phyloP scores from a whole-genome alignment of 768 basidiomycete species.

The Agrocybe pediades region DNA sequence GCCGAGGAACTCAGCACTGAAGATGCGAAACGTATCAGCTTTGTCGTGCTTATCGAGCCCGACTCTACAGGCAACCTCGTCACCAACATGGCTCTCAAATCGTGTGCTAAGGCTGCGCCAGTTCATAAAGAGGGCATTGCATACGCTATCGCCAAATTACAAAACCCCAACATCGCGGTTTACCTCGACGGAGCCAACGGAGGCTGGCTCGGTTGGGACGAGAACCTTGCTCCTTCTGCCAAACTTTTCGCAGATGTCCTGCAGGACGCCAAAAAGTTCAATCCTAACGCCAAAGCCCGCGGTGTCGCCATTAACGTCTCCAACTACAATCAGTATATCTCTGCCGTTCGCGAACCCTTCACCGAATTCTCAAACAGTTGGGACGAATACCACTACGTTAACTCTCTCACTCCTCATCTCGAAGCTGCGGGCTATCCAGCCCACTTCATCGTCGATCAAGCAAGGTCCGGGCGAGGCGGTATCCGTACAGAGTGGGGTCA shows the following conservation, averaged over 20 bases:
- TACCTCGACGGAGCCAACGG: constrained; percentile 35
- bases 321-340: constrained; percentile 35
- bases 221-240: constrained; percentile 31
- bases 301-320: constrained; percentile 33
- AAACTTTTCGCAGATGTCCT: constrained; percentile 30
- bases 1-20: constrained; percentile 16
- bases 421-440: constrained; percentile 29
- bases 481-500: constrained; percentile 20
- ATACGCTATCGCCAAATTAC: constrained; percentile 29
- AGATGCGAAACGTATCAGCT: constrained; percentile 23
- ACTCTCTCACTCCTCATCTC: constrained; percentile 30
- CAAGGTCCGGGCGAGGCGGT: constrained; percentile 28
- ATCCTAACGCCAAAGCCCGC: constrained; percentile 27
- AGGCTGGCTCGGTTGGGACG: constrained; percentile 35
- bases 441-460: constrained; percentile 40
- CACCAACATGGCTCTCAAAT: constrained; percentile 26
- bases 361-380: constrained; percentile 28
- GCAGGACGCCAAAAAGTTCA: constrained; percentile 24
- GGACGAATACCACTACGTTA: constrained; percentile 33
- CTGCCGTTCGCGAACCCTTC: constrained; percentile 22
- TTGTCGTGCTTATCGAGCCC: constrained; percentile 31
- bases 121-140: constrained; percentile 26
- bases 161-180: constrained; percentile 26
- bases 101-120: constrained; percentile 31
- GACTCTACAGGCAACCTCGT: constrained; percentile 35